Base-by-base conservation (phyloP, 805 yeast genomes). In the Ogataea pini region DNA sequence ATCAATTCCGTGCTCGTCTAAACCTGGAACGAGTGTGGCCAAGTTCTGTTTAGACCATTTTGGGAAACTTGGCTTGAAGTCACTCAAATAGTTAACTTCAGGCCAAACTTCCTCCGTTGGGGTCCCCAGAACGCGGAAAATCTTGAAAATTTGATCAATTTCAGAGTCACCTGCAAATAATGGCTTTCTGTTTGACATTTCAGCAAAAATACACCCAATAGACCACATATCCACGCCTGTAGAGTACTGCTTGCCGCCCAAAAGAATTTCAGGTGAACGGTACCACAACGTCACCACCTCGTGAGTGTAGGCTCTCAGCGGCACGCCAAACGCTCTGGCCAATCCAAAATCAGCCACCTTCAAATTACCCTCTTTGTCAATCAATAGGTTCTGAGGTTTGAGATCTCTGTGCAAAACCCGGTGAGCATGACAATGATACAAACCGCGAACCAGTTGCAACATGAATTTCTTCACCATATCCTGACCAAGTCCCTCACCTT, bases 161-260 rank as follows among this genome's bases (percentile, higher is more conserved):
- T 94, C 99, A 9, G 96, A 89, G 66, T 94, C 97, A 5, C 99
- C 99, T 0, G 98, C 96, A 71, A 94, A 92, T 45, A 94, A 69
- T 7, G 99, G 97, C 66, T 89, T 89, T 47, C 99, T 83, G 60
- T 90, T 89, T 49, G 91, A 89, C 98, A 94, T 91, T 67, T 94
- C 99, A 6, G 97, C 99, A 67, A 94, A 87, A 41, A 94, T 94
- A 65, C 97, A 91, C 13, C 99, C 99, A 52, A 92, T 87, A 9
- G 97, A 89, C 99, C 99, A 94, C 86, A 94, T 90, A 67, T 94
- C 99, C 44, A 94, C 97, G 16, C 98, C 97, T 0, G 98, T 94
- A 29, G 97, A 89, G 68, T 94, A 94, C 62, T 94, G 97, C 58
- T 95, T 88, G 3, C 97, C 97, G 12, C 99, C 99, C 55, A 94